Percentiles rank a stretch among this genome's conserved stretches.
Evolutionary conservation across 495 filamentous ascomycete species (phyloP).

Genomic region (Hypomontagnella submonticulosa): DNA sequence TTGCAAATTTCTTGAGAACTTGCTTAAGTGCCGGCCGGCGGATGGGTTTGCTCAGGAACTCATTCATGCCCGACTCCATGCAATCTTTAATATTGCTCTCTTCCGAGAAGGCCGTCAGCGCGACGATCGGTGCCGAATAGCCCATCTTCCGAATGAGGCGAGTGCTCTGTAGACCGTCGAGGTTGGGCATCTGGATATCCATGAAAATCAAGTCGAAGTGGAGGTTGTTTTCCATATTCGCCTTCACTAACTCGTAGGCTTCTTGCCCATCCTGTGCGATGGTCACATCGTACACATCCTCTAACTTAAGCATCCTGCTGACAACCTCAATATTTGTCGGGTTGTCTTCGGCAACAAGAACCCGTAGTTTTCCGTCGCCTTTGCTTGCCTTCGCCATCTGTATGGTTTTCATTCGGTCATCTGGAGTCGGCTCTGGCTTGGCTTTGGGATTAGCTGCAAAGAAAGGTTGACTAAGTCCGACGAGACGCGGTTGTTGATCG

Average conservation of each 20-base stretch:
- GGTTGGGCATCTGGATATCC: constrained; percentile 95
- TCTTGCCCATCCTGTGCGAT: constrained; percentile 90
- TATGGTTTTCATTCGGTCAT: constrained; percentile 55
- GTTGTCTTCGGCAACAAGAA: constrained; percentile 96
- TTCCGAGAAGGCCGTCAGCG: constrained; percentile 89
- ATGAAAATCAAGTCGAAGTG: constrained; percentile 90
- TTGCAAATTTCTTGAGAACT: constrained; percentile 75
- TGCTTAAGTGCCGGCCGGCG: constrained; percentile 83
- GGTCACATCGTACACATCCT: constrained; percentile 74
- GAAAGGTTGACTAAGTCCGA: constrained; percentile 87
- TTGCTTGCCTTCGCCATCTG: constrained; percentile 65
- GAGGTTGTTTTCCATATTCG: constrained; percentile 75
- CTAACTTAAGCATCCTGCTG: constrained; percentile 65
- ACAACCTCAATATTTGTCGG: constrained; percentile 95
- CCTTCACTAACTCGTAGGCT: constrained; percentile 85
- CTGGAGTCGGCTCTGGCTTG: constrained; percentile 43
- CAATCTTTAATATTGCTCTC: constrained; percentile 89
- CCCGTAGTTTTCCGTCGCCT: constrained; percentile 72
- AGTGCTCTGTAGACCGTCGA: constrained; percentile 89
- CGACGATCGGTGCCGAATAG: constrained; percentile 89
- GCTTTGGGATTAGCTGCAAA: constrained; percentile 70
- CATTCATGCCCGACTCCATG: constrained; percentile 79
- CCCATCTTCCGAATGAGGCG: constrained; percentile 88
- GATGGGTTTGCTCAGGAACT: constrained; percentile 83
- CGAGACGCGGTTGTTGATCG: constrained; percentile 75